phyloP scores from a whole-genome alignment of 2,329 filamentous ascomycete genomes.

The Aspergillus sp. region DNA sequence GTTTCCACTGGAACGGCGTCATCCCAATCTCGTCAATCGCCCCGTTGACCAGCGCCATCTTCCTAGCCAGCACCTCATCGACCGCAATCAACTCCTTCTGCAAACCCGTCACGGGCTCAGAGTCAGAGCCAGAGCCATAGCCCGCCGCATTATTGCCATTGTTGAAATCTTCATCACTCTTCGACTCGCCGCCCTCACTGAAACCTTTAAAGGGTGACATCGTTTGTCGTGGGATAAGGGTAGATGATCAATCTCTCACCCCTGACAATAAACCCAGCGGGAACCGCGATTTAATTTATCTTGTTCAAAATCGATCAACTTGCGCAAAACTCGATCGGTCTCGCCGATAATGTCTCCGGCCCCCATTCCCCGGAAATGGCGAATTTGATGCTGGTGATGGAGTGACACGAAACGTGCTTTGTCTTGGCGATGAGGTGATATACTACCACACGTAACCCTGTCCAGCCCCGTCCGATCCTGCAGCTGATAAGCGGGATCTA shows the following conservation, averaged over 20 bases:
- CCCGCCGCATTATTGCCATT: not conserved
- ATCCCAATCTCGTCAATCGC: slow-evolving; percentile 63
- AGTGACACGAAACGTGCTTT: slow-evolving; percentile 5
- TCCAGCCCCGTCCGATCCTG: not conserved
- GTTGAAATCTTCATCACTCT: not conserved
- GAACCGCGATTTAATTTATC: not conserved
- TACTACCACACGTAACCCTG: not conserved
- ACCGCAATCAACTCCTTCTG: slow-evolving; percentile 22
- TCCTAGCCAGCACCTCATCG: slow-evolving; percentile 45
- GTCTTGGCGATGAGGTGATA: slow-evolving; percentile 5
- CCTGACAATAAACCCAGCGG: not conserved
- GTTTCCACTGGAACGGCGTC: slow-evolving; percentile 63
- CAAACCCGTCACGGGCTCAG: not conserved
- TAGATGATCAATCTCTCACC: not conserved
- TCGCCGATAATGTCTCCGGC: not conserved
- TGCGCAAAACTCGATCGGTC: not conserved
- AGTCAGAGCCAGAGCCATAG: not conserved
- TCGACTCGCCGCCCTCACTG: not conserved
- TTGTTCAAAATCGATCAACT: not conserved
- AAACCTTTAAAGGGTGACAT: not conserved
- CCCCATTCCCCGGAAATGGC: not conserved
- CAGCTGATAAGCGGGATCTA: not conserved
- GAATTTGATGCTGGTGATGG: slow-evolving; percentile 1
- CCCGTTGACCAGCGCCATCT: slow-evolving; percentile 45
- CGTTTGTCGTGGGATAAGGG: not conserved